Base-by-base conservation (phyloP, 1,139 yeast species). In the Groenewaldozyma sp. region DNA sequence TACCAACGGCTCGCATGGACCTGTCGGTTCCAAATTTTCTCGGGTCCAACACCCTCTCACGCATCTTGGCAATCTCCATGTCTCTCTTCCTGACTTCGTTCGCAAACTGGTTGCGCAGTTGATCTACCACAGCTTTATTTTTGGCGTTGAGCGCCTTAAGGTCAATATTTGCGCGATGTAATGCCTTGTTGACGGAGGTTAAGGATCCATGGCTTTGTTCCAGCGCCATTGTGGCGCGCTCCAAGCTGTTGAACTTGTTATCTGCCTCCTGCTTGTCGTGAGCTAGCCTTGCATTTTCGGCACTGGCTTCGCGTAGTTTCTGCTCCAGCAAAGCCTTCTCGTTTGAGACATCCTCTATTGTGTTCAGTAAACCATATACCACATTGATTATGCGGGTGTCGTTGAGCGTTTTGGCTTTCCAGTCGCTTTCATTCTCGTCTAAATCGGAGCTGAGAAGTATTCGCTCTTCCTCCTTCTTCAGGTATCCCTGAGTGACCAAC, bases 61-160 rank as follows among this genome's bases (percentile, higher is more conserved):
- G 52, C 33, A 54, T 41, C 29, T 45, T 32, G 24, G 50, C 45
- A 18, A 53, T 40, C 19, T 52, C 53, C 20, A 55, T 46, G 36
- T 55, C 60, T 4, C 52, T 39, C 37, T 46, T 54, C 6, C 60
- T 42, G 31, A 55, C 43, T 33, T 55, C 60, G 28, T 49, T 53
- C 3, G 56, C 51, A 41, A 46, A 51, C 39, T 52, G 56, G 24
- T 36, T 41, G 17, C 45, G 41, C 34, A 43, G 28, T 35, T 51
- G 50, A 22, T 45, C 48, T 6, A 47, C 36, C 9, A 45, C 38
- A 11, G 28, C 33, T 20, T 44, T 41, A 19, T 39, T 43, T 21
- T 36, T 38, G 14, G 40, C 6, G 14, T 39, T 24, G 3, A 28
- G 10, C 7, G 37, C 24, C 16, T 37, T 39, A 19, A 44, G 24